phyloP scores from a whole-genome alignment of 202 grass and related monocot genomes.

The Thinopyrum obtusiflorum region DNA sequence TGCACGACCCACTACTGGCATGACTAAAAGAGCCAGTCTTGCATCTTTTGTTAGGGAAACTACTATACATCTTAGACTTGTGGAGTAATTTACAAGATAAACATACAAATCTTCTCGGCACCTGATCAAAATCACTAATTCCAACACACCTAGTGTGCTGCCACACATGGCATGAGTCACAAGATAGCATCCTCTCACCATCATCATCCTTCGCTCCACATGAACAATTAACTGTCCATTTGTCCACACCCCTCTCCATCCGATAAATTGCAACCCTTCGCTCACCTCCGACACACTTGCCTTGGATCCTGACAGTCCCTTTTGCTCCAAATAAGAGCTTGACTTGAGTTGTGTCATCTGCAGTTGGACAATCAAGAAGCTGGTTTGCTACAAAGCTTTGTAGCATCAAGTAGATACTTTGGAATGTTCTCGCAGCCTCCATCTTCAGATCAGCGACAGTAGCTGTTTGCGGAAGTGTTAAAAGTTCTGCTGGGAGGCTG shows the following conservation, averaged over 20 bases:
- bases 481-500: conserved; percentile 44
- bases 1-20: conserved; percentile 29
- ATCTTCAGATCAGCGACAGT: conserved; percentile 57
- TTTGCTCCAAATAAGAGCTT: conserved; percentile 51
- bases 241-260: conserved; percentile 59
- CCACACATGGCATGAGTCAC: conserved; percentile 67
- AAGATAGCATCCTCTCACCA: conserved; percentile 72
- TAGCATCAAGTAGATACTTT: conserved; percentile 50
- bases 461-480: conserved; percentile 40
- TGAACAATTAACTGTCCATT: conserved; percentile 58
- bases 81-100: conserved; percentile 37
- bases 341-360: conserved; percentile 43
- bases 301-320: conserved; percentile 33
- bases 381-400: conserved; percentile 43
- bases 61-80: conserved; percentile 39
- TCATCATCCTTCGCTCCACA: conserved; percentile 78
- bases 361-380: conserved; percentile 53
- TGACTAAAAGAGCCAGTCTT: conserved; percentile 30
- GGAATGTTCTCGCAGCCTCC: conserved; percentile 43
- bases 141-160: conserved; percentile 63
- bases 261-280: conserved; percentile 35
- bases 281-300: conserved; percentile 31
- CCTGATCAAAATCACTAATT: conserved; percentile 56
- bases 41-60: conserved; percentile 36
- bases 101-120: conserved; percentile 56